Evolutionary conservation across 805 yeast species (phyloP).

Genomic region (Huiozyma sinensis): DNA sequence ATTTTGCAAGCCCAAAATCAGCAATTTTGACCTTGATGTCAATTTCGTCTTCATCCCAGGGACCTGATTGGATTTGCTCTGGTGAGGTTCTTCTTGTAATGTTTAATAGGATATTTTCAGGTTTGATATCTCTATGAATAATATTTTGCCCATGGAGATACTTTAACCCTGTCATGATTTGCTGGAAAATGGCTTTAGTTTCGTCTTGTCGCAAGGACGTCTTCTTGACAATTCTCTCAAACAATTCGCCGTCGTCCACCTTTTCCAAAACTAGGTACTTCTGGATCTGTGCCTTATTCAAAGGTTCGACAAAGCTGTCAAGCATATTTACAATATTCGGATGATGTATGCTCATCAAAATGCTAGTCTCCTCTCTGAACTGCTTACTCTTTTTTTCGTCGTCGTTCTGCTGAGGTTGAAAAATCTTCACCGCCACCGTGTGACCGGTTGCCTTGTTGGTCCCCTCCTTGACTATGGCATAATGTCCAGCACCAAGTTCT

Average conservation of each 20-base stretch:
- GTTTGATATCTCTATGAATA: slow-evolving; percentile 71
- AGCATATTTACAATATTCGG: slow-evolving; percentile 60
- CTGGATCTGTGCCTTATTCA: slow-evolving; percentile 33
- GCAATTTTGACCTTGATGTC: slow-evolving; percentile 66
- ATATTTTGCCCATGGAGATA: slow-evolving; percentile 60
- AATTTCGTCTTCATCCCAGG: slow-evolving; percentile 42
- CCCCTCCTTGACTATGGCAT: slow-evolving; percentile 72
- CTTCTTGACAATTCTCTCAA: slow-evolving; percentile 59
- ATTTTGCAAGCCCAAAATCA: slow-evolving; percentile 61
- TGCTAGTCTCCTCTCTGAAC: slow-evolving; percentile 57
- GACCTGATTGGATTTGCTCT: slow-evolving; percentile 27
- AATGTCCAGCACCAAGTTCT: slow-evolving; percentile 66
- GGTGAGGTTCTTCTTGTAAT: slow-evolving; percentile 35
- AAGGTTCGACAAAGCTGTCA: slow-evolving; percentile 47
- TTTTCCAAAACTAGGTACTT: slow-evolving; percentile 60
- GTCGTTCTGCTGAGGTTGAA: slow-evolving; percentile 43
- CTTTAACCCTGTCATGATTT: slow-evolving; percentile 52
- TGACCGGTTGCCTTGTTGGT: slow-evolving; percentile 45
- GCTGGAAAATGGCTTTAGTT: slow-evolving; percentile 51
- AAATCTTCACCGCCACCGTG: slow-evolving; percentile 63
- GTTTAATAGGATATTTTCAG: slow-evolving; percentile 54
- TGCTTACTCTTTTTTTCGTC: slow-evolving; percentile 32
- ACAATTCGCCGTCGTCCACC: slow-evolving; percentile 64
- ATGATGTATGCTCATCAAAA: slow-evolving; percentile 54
- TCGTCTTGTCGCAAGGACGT: slow-evolving; percentile 52